Percentiles rank a stretch among this genome's conserved stretches.
phyloP scores from a whole-genome alignment of 2,329 filamentous ascomycete species.

The Botrytis pseudocinerea region DNA sequence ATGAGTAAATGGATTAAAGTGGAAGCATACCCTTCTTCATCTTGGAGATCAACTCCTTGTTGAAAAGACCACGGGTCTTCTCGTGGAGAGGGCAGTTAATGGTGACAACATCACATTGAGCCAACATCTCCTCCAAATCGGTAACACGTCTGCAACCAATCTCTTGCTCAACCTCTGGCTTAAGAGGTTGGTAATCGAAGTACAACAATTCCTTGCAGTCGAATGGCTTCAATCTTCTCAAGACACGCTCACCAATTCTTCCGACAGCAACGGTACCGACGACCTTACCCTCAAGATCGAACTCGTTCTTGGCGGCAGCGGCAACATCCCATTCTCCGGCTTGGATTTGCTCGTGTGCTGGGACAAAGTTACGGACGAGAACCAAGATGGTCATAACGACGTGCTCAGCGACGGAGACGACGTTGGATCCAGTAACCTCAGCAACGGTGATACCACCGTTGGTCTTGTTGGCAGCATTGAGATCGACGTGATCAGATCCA shows the following conservation, averaged over 20 bases:
- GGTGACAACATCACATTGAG: slow-evolving; percentile 94
- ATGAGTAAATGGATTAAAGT: slow-evolving; percentile 51
- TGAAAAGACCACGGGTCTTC: slow-evolving; percentile 94
- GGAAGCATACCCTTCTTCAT: slow-evolving; percentile 95
- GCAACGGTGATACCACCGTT: slow-evolving; percentile 97
- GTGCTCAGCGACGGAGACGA: slow-evolving; percentile 98
- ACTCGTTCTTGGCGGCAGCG: slow-evolving; percentile 96
- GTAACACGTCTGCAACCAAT: slow-evolving; percentile 92
- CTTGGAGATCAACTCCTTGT: slow-evolving; percentile 97
- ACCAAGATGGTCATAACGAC: slow-evolving; percentile 98
- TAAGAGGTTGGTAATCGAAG: slow-evolving; percentile 98
- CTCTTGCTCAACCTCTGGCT: slow-evolving; percentile 83
- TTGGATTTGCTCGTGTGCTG: slow-evolving; percentile 91
- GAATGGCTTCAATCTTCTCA: slow-evolving; percentile 93
- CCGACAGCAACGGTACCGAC: slow-evolving; percentile 97
- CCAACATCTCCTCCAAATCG: slow-evolving; percentile 86
- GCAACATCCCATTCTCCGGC: slow-evolving; percentile 94
- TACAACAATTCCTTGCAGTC: slow-evolving; percentile 99
- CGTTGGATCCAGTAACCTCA: slow-evolving; percentile 97
- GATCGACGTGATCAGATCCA: slow-evolving; percentile 96
- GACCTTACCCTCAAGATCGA: slow-evolving; percentile 94
- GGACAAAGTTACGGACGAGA: slow-evolving; percentile 97
- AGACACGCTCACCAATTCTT: slow-evolving; percentile 96
- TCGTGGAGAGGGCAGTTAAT: slow-evolving; percentile 99
- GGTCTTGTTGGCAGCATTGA: slow-evolving; percentile 89